phyloP scores from a whole-genome alignment of 805 yeast genomes.

The fission yeast (Schizosaccharomyces pombe) region DNA sequence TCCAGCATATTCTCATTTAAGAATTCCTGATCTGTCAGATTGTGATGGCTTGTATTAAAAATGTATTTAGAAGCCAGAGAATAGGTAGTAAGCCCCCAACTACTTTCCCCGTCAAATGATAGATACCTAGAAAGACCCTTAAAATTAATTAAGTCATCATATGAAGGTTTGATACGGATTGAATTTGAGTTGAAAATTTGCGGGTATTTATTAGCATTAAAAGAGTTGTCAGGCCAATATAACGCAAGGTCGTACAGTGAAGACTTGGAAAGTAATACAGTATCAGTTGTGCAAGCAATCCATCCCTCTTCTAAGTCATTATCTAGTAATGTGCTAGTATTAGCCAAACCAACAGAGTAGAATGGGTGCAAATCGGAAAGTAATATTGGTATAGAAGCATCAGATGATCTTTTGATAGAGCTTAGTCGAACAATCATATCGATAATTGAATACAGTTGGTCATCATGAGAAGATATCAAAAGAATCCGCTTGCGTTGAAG shows the following conservation, averaged over 20 bases:
- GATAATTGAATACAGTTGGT: background rate
- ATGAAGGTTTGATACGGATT: too few relatives aligned
- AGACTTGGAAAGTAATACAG: background rate
- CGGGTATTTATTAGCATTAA: background rate
- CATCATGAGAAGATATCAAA: background rate
- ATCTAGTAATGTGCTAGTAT: background rate
- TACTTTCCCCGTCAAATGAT: too few relatives aligned
- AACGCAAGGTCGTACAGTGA: background rate
- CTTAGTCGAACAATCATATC: background rate
- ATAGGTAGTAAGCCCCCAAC: too few relatives aligned
- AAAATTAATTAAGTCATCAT: too few relatives aligned
- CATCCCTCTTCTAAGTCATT: background rate
- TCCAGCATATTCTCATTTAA: too few relatives aligned
- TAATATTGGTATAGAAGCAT: background rate
- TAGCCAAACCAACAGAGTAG: background rate
- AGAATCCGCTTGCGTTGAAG: background rate
- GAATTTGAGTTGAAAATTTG: background rate
- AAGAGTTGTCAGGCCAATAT: background rate
- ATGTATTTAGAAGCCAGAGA: too few relatives aligned
- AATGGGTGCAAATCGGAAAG: background rate
- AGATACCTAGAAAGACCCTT: too few relatives aligned
- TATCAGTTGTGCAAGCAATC: background rate
- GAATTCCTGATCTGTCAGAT: too few relatives aligned
- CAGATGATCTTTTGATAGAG: background rate
- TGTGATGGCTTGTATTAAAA: too few relatives aligned